phyloP scores from a whole-genome alignment of 768 basidiomycete species.

The Suillus alpinus region DNA sequence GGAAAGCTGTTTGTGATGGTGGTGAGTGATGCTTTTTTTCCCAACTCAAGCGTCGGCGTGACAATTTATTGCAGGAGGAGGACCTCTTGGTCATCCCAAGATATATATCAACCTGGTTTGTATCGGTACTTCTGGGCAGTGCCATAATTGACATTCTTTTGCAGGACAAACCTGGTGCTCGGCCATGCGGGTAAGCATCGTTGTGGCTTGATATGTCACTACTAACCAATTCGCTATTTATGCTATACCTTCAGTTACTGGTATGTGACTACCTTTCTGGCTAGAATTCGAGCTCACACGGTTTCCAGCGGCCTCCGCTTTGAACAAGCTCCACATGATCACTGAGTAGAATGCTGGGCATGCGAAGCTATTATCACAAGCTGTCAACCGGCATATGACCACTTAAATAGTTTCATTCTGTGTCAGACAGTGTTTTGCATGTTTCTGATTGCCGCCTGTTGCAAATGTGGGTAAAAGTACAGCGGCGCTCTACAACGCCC shows the following conservation, averaged over 20 bases:
- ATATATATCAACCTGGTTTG: slow-evolving; percentile 93
- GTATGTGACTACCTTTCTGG: slow-evolving; percentile 28
- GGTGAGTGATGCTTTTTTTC: slow-evolving; percentile 53
- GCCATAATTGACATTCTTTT: slow-evolving; percentile 9
- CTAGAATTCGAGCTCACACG: not conserved
- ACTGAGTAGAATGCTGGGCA: slow-evolving; percentile 17
- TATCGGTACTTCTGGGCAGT: slow-evolving; percentile 11
- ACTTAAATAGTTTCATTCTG: not conserved
- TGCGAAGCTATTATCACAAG: not conserved
- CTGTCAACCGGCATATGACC: not conserved
- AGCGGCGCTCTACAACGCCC: slow-evolving; percentile 31
- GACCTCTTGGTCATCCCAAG: slow-evolving; percentile 94
- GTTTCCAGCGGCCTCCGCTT: slow-evolving; percentile 78
- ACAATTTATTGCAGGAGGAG: slow-evolving; percentile 61
- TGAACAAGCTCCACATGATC: slow-evolving; percentile 72
- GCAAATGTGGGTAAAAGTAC: slow-evolving; percentile 28
- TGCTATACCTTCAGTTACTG: slow-evolving; percentile 39
- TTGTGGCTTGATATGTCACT: not conserved
- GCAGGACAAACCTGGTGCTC: slow-evolving; percentile 86
- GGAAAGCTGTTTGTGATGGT: slow-evolving; percentile 92
- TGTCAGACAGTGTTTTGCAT: not conserved
- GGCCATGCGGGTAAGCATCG: slow-evolving; percentile 79
- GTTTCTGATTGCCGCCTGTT: slow-evolving; percentile 18
- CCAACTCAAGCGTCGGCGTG: slow-evolving; percentile 3
- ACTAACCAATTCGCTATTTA: slow-evolving; percentile 4